Conservation (phyloP, 2,329 filamentous ascomycete genomes). For the Fusarium sp. region DNA sequence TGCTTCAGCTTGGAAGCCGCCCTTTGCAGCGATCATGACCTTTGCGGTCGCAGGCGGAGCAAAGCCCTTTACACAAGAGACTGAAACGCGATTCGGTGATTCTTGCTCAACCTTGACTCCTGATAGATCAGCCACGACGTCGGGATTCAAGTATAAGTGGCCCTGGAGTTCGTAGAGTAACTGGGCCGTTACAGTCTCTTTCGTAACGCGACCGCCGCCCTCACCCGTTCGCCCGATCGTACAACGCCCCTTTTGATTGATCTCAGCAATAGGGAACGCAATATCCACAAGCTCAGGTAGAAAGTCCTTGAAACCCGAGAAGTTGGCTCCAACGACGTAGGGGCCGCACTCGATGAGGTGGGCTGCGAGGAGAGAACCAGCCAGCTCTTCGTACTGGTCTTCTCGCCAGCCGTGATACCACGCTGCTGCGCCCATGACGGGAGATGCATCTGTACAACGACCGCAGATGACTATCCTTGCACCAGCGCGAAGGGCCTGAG, state of each 20-base stretch:
- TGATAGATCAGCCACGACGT: slow-evolving; percentile 58
- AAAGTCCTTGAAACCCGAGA: slow-evolving; percentile 60
- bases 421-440: slow-evolving; percentile 67
- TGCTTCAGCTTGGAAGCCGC: slow-evolving; percentile 60
- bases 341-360: slow-evolving; percentile 68
- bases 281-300: slow-evolving; percentile 49
- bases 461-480: slow-evolving; percentile 65
- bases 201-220: slow-evolving; percentile 55
- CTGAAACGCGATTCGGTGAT: slow-evolving; percentile 49
- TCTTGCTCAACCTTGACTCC: slow-evolving; percentile 61
- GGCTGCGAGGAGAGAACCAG: slow-evolving; percentile 63
- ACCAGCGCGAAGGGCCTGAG: slow-evolving; percentile 56
- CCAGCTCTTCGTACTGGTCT: slow-evolving; percentile 62
- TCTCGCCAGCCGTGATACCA: slow-evolving; percentile 68
- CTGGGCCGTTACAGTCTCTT: slow-evolving; percentile 54
- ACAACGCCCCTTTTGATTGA: slow-evolving; percentile 51
- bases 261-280: slow-evolving; percentile 57
- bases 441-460: slow-evolving; percentile 63
- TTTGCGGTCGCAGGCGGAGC: slow-evolving; percentile 52
- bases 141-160: slow-evolving; percentile 59
- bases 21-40: slow-evolving; percentile 59
- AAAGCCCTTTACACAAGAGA: slow-evolving; percentile 49
- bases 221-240: slow-evolving; percentile 54
- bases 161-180: slow-evolving; percentile 63
- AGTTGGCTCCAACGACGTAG: slow-evolving; percentile 68